Conservation (phyloP, 805 yeast species). For the Wickerhamiella kurtzmanii region DNA sequence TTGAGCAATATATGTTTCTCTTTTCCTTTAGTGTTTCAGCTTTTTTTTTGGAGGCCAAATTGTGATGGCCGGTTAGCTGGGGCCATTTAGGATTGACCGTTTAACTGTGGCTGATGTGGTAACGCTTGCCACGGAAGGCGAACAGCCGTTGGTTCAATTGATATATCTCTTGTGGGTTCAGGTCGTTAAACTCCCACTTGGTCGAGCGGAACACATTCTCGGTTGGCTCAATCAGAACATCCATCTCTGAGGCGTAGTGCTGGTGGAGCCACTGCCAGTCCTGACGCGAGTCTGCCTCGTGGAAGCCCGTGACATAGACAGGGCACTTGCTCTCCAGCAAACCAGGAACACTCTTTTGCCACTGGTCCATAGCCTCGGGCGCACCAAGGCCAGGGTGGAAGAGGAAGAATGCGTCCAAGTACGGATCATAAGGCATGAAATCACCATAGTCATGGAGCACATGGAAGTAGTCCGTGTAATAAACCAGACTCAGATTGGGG, state of each 20-base stretch:
- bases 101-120: constrained; percentile 40
- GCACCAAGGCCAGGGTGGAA: constrained; percentile 94
- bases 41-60: too few relatives aligned
- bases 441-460: constrained; percentile 84
- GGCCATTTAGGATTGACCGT: too few relatives aligned
- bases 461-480: constrained; percentile 86
- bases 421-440: constrained; percentile 96
- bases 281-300: constrained; percentile 51
- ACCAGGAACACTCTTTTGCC: constrained; percentile 79
- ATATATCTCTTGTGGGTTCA: constrained; percentile 84
- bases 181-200: constrained; percentile 87
- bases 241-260: constrained; percentile 59
- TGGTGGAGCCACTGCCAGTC: constrained; percentile 61
- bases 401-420: constrained; percentile 77
- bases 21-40: not conserved
- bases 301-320: constrained; percentile 79
- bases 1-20: not conserved
- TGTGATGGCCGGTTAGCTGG: not conserved
- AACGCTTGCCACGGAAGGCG: constrained; percentile 92
- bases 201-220: constrained; percentile 70
- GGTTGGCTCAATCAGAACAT: constrained; percentile 61
- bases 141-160: constrained; percentile 82
- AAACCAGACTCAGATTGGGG: constrained; percentile 55
- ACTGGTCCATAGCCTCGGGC: constrained; percentile 60
- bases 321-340: constrained; percentile 89